phyloP scores from a whole-genome alignment of 2,329 filamentous ascomycete genomes.

The Diplocarpon rosae region DNA sequence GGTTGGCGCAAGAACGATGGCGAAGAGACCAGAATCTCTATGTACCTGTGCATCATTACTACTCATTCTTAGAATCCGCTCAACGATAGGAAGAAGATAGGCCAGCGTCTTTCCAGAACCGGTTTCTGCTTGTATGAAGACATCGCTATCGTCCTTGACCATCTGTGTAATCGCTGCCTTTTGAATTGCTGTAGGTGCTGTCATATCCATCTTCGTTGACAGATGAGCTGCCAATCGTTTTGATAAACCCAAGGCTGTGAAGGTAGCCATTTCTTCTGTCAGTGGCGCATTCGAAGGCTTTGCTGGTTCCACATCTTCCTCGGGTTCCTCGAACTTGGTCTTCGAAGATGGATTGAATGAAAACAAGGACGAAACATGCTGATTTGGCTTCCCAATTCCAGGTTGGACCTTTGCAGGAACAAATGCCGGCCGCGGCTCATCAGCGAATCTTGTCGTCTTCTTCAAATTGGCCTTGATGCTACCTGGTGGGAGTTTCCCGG shows the following conservation, averaged over 20 bases:
- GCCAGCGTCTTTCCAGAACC: constrained; percentile 95
- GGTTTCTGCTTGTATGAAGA: constrained; percentile 93
- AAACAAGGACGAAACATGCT: constrained; percentile 85
- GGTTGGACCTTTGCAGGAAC: constrained; percentile 18
- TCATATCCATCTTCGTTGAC: constrained; percentile 73
- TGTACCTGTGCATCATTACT: constrained; percentile 48
- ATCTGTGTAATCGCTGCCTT: constrained; percentile 77
- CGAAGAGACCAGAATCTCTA: constrained; percentile 81
- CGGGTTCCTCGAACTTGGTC: constrained; percentile 42
- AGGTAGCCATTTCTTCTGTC: constrained; percentile 71
- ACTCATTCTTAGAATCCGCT: constrained; percentile 73
- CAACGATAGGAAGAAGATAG: constrained; percentile 87
- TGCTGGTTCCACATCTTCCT: constrained; percentile 41
- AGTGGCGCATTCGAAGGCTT: constrained; percentile 87
- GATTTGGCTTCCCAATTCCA: constrained; percentile 34
- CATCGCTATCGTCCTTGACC: constrained; percentile 71
- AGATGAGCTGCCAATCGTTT: constrained; percentile 71
- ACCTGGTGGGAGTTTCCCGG: constrained; percentile 31
- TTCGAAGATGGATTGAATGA: constrained; percentile 73
- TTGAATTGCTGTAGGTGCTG: constrained; percentile 89
- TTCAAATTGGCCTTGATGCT: constrained; percentile 25
- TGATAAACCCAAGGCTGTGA: constrained; percentile 76
- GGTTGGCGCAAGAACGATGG: constrained; percentile 86
- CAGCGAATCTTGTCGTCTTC: constrained; percentile 16
- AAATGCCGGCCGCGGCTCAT: constrained; percentile 23